Evolutionary conservation across 1,139 yeast species (phyloP).

Genomic region (Nakaseomyces nivariensis): DNA sequence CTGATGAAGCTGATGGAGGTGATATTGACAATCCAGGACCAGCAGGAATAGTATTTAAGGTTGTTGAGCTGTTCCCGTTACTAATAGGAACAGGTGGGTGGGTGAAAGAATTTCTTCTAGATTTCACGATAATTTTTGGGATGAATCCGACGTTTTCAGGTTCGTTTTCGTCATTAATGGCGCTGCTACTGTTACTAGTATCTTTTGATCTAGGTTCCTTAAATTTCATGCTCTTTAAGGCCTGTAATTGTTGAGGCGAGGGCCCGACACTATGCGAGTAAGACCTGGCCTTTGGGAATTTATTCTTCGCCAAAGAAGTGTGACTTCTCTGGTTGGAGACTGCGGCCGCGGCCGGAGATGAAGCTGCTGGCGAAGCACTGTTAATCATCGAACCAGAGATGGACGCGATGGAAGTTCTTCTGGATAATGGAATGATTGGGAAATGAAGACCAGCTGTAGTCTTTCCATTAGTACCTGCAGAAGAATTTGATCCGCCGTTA

Average conservation of each 20-base stretch:
- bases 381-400: neutral
- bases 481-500: neutral
- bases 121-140: slow-evolving; percentile 28
- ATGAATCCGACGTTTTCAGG: slow-evolving; percentile 22
- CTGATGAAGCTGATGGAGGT: neutral
- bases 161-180: slow-evolving; percentile 1
- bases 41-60: neutral
- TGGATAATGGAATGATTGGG: slow-evolving; percentile 1
- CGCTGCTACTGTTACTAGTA: neutral
- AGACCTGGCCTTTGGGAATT: slow-evolving; percentile 18
- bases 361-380: neutral
- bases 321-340: neutral
- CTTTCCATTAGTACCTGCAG: neutral
- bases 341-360: neutral
- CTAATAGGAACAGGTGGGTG: slow-evolving; percentile 2
- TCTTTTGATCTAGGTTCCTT: neutral
- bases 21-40: slow-evolving; percentile 1
- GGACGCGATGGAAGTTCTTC: slow-evolving; percentile 1
- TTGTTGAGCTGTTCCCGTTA: neutral
- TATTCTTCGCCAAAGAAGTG: slow-evolving; percentile 4
- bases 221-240: neutral
- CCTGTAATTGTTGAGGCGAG: neutral
- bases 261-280: slow-evolving; percentile 13
- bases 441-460: neutral
- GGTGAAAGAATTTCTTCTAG: slow-evolving; percentile 27